Percentiles rank a stretch among this genome's conserved stretches.
Conservation (phyloP, 176 grass and related monocot species). For the Ampelocalamus luodianensis region DNA sequence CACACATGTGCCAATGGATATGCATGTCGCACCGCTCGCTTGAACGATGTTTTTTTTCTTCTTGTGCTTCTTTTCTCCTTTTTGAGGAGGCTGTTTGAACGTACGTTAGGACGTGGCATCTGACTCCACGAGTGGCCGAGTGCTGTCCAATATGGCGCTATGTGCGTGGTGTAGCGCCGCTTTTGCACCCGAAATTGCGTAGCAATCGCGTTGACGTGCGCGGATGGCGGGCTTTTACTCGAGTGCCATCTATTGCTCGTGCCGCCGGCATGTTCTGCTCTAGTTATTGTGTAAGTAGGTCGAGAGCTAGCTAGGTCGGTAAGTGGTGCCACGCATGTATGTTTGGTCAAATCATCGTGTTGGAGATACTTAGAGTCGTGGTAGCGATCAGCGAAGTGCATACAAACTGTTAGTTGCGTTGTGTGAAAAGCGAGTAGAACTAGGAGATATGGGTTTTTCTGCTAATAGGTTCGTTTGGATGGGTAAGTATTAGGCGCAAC, state of each 20-base stretch:
- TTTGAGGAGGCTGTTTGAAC: neutral
- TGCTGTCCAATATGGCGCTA: neutral
- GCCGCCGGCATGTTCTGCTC: conserved; percentile 11
- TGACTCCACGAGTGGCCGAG: neutral
- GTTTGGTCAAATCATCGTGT: conserved; percentile 14
- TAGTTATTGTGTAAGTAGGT: neutral
- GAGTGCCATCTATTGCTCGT: conserved; percentile 45
- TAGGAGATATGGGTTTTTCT: neutral
- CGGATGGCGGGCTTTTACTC: too few species aligned
- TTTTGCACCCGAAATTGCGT: conserved; percentile 36
- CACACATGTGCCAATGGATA: neutral
- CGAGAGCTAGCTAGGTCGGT: neutral
- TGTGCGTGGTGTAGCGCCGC: neutral
- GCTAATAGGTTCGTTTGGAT: too few species aligned
- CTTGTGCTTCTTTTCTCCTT: neutral
- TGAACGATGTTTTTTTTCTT: neutral
- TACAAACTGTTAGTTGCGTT: too few species aligned
- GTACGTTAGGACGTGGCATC: conserved; percentile 8
- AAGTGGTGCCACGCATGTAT: neutral
- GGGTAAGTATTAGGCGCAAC: too few species aligned
- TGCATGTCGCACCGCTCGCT: too few species aligned
- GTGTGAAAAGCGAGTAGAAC: neutral
- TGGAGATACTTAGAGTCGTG: neutral
- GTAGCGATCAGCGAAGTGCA: neutral
- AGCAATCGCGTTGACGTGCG: conserved; percentile 30